phyloP scores from a whole-genome alignment of 2,329 filamentous ascomycete genomes.

The Colletotrichum brevisporum region DNA sequence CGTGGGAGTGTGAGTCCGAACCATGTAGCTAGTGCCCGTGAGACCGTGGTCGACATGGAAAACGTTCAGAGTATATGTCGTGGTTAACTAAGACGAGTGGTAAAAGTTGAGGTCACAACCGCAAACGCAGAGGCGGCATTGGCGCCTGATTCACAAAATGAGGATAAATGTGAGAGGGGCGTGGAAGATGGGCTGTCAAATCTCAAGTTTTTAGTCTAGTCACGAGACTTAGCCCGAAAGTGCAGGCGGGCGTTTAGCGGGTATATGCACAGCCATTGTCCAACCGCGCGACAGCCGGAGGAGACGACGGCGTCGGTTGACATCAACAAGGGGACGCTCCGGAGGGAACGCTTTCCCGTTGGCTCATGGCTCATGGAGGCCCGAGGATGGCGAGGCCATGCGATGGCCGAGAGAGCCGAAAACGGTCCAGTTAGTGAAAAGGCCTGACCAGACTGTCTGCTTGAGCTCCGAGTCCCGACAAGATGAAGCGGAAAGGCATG shows the following conservation, averaged over 20 bases:
- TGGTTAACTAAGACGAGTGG: background rate
- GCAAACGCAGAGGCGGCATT: conserved; percentile 8
- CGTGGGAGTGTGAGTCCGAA: background rate
- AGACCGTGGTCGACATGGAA: too few relatives aligned
- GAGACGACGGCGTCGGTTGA: conserved; percentile 7
- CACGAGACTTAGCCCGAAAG: conserved; percentile 13
- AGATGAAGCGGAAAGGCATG: background rate
- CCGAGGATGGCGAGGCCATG: conserved; percentile 13
- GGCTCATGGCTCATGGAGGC: conserved; percentile 11
- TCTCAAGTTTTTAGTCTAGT: conserved; percentile 15
- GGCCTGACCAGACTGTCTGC: background rate
- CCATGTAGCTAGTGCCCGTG: too few relatives aligned
- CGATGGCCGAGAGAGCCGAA: conserved; percentile 27
- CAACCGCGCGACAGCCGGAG: conserved; percentile 6
- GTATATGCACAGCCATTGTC: background rate
- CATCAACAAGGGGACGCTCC: background rate
- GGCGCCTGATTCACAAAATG: conserved; percentile 14
- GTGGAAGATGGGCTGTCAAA: conserved; percentile 8
- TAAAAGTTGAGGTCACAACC: background rate
- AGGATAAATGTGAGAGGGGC: background rate
- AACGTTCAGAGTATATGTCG: too few relatives aligned
- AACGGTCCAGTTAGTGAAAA: background rate
- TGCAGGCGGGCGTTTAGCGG: conserved; percentile 19
- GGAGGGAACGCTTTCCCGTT: too few relatives aligned
- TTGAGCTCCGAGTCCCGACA: background rate